phyloP scores from a whole-genome alignment of 1,139 yeast species.

The Meyerozyma carpophila region DNA sequence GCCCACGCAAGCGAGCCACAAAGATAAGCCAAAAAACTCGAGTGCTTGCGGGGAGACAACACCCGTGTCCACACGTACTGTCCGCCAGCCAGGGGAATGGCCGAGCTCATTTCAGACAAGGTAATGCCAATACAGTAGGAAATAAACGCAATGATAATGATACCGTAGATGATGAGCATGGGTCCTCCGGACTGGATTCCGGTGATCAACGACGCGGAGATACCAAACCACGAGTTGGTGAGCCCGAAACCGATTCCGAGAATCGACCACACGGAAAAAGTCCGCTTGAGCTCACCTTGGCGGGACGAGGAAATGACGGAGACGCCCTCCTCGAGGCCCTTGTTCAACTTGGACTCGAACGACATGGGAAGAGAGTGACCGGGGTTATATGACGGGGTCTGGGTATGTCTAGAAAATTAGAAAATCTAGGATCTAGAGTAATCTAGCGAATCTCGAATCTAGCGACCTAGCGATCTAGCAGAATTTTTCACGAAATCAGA shows the following conservation, averaged over 20 bases:
- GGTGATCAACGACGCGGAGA: conserved; percentile 44
- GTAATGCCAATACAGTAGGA: conserved; percentile 35
- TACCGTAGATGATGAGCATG: conserved; percentile 41
- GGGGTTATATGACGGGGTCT: too few relatives aligned
- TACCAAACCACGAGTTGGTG: conserved; percentile 53
- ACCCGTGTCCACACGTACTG: conserved; percentile 4
- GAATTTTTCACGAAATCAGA: too few relatives aligned
- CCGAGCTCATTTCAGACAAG: conserved; percentile 30
- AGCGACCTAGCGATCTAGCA: too few relatives aligned
- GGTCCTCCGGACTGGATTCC: conserved; percentile 50
- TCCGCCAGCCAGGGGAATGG: conserved; percentile 34
- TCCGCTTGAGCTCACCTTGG: conserved; percentile 34
- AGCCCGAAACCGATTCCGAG: conserved; percentile 47
- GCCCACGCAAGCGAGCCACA: conserved; percentile 57
- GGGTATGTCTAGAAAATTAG: too few relatives aligned
- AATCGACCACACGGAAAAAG: conserved; percentile 49
- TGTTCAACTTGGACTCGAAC: not conserved
- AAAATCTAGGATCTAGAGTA: too few relatives aligned
- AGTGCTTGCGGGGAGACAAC: conserved; percentile 41
- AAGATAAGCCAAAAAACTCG: conserved; percentile 44
- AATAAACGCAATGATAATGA: conserved; percentile 25
- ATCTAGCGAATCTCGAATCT: too few relatives aligned
- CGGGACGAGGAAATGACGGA: not conserved
- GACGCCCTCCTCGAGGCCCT: not conserved
- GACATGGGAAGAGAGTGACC: not conserved